Conservation (phyloP, 768 basidiomycete genomes). For the Clitopilus passeckerianus region DNA sequence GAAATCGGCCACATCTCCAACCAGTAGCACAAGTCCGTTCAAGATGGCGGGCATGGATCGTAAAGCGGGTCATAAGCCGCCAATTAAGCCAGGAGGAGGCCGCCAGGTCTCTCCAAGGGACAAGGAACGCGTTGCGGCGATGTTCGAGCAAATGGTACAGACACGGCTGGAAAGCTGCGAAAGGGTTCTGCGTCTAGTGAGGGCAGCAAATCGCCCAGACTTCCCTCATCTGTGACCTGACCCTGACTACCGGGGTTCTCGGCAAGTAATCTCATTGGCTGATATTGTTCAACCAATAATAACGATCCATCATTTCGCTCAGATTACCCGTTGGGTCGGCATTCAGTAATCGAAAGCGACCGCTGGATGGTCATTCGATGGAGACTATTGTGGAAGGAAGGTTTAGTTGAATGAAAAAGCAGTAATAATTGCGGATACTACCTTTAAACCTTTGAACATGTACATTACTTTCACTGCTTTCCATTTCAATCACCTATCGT, state of each 20-base stretch:
- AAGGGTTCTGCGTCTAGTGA: constrained; percentile 54
- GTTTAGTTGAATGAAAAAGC: not conserved
- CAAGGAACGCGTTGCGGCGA: constrained; percentile 49
- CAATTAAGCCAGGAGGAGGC: not conserved
- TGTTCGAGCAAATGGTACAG: constrained; percentile 71
- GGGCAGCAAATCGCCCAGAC: constrained; percentile 33
- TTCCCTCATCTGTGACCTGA: constrained; percentile 14
- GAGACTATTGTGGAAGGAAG: not conserved
- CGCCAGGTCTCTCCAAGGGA: not conserved
- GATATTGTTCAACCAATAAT: not conserved
- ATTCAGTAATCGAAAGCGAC: not conserved
- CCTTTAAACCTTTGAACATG: not conserved
- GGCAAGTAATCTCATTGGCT: constrained; percentile 4
- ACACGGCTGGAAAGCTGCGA: constrained; percentile 74
- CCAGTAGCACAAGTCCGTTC: not conserved
- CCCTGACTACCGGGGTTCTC: constrained; percentile 6
- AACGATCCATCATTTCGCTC: not conserved
- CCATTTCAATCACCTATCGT: not conserved
- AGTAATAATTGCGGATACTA: not conserved
- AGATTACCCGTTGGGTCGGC: not conserved
- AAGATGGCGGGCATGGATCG: not conserved
- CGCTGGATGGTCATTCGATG: not conserved
- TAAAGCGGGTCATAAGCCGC: not conserved
- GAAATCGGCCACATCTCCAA: not conserved
- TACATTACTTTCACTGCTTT: not conserved